These are phyloP conservation scores for Eurotiales sp. DNA, from an alignment of 2,329 filamentous ascomycete species.

Conservation along the genomic window DNA sequence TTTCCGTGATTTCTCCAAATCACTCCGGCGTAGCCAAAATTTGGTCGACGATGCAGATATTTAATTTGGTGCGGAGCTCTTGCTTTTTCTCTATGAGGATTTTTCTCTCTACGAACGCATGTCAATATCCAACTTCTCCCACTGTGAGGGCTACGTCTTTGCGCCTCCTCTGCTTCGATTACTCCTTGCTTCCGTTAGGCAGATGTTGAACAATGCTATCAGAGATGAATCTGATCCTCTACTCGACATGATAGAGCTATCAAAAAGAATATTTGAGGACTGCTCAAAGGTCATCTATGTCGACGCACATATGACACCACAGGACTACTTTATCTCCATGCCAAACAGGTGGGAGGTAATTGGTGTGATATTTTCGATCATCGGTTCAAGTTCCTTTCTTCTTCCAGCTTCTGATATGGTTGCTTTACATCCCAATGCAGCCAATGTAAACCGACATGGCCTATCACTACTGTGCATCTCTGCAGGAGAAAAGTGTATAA, in stretches of 20 bases:
- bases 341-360: slow-evolving; percentile 23
- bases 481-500: slow-evolving; percentile 28
- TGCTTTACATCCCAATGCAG: slow-evolving; percentile 4
- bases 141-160: slow-evolving; percentile 22
- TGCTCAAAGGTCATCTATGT: slow-evolving; percentile 16
- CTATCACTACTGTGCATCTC: slow-evolving; percentile 14
- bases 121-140: slow-evolving; percentile 15
- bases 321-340: slow-evolving; percentile 18
- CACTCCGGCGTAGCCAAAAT: slow-evolving; percentile 5
- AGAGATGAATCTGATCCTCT: slow-evolving; percentile 12
- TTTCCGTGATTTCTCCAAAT: slow-evolving; percentile 1
- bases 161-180: slow-evolving; percentile 19
- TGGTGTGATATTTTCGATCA: slow-evolving; percentile 20
- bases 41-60: slow-evolving; percentile 16
- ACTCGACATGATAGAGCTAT: slow-evolving; percentile 14
- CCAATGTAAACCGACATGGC: slow-evolving; percentile 14
- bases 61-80: slow-evolving; percentile 22
- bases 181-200: slow-evolving; percentile 19
- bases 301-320: slow-evolving; percentile 18
- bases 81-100: slow-evolving; percentile 20
- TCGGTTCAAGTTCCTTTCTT: slow-evolving; percentile 18
- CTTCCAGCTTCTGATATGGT: slow-evolving; percentile 13
- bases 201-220: slow-evolving; percentile 16
- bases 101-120: slow-evolving; percentile 20
- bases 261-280: slow-evolving; percentile 21